Percentiles rank a stretch among this genome's conserved stretches.
phyloP scores from a whole-genome alignment of 1,284 basidiomycete species.

The Trichosporon coremiiforme region DNA sequence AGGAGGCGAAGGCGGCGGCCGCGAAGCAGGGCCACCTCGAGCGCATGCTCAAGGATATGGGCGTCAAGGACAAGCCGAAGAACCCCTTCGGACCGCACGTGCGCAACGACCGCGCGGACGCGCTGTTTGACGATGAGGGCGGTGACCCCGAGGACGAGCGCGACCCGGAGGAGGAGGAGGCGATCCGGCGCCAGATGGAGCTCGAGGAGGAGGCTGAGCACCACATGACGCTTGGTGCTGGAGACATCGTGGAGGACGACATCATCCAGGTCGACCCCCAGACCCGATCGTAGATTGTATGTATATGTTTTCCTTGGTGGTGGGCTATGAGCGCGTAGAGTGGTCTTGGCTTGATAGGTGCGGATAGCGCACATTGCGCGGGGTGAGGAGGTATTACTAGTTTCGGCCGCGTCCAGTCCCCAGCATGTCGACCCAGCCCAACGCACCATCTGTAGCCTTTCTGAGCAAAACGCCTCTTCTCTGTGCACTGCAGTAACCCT shows the following conservation, averaged over 20 bases:
- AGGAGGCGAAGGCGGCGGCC: slow-evolving; percentile 64
- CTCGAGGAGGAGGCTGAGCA: slow-evolving; percentile 58
- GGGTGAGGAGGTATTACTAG: too few relatives aligned
- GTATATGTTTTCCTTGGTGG: not conserved
- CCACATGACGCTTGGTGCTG: slow-evolving; percentile 43
- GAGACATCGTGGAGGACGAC: slow-evolving; percentile 29
- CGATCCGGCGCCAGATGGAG: slow-evolving; percentile 52
- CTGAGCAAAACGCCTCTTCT: too few relatives aligned
- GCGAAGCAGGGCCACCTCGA: slow-evolving; percentile 73
- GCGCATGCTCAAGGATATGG: slow-evolving; percentile 82
- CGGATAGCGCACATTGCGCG: too few relatives aligned
- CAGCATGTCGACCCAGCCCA: too few relatives aligned
- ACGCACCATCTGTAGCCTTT: too few relatives aligned
- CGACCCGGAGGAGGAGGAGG: slow-evolving; percentile 67
- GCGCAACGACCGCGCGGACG: slow-evolving; percentile 52
- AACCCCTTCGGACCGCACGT: slow-evolving; percentile 57
- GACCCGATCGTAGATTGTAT: not conserved
- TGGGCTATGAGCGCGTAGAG: too few relatives aligned
- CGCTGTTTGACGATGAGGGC: slow-evolving; percentile 25
- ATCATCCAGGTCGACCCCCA: slow-evolving; percentile 15
- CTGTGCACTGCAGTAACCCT: too few relatives aligned
- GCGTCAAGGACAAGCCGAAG: slow-evolving; percentile 69
- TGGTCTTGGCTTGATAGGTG: too few relatives aligned
- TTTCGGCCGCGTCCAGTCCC: too few relatives aligned
- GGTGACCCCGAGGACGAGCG: slow-evolving; percentile 64